Base-by-base conservation (phyloP, 2,329 filamentous ascomycete genomes). In the Colletotrichum sublineola region DNA sequence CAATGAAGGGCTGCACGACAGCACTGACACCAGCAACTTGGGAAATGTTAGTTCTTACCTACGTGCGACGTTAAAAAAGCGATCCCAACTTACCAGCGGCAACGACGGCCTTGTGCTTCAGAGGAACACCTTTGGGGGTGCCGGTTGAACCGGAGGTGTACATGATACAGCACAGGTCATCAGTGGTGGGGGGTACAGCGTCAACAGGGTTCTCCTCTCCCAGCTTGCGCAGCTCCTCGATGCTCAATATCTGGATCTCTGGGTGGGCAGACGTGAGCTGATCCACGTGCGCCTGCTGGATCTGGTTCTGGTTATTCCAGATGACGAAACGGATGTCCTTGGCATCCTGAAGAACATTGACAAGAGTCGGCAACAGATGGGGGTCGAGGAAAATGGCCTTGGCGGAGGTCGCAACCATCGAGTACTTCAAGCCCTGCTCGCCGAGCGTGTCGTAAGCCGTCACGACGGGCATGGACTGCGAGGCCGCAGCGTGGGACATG, bases 361-460 rank as follows among this genome's bases (percentile, higher is more conserved):
- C 81, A 46, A 90, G 82, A 48, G 84, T 91, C 18, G 86, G 86
- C 64, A 93, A 82, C 53, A 96, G 89, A 76, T 91, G 88, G 29
- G 74, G 74, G 58, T 75, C 74, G 48, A 75, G 72, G 57, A 84
- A 94, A 82, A 95, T 92, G 79, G 89, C 88, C 80, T 91, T 91
- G 73, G 92, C 91, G 74, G 88, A 85, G 61, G 93, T 94, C 77
- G 93, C 92, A 48, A 90, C 86, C 81, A 95, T 87, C 4, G 92
- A 94, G 82, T 94, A 92, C 80, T 89, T 89, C 75, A 95, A 84
- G 55, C 93, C 93, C 77, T 93, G 91, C 80, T 94, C 91, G 58
- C 93, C 93, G 24, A 95, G 89, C 8, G 93, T 94, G 81, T 94
- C 93, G 82, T 95, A 95, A 55, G 93, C 92, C n/a, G 93, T 96